These are phyloP conservation scores for Arachis stenosperma DNA, from an alignment of 306 rosid species.

Conservation along the genomic window DNA sequence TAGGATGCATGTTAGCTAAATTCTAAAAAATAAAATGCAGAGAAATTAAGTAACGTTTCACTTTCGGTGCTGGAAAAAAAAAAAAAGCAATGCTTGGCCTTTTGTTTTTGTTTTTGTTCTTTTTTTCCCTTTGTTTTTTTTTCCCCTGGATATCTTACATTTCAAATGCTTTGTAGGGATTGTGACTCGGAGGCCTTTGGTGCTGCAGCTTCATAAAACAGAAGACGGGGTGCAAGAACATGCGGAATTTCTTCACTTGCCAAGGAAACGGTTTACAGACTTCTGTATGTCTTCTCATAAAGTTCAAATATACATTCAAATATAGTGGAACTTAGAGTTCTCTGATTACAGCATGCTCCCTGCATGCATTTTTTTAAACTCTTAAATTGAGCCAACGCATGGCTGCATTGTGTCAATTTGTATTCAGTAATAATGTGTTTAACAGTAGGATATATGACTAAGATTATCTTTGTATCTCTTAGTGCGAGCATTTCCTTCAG, in stretches of 20 bases:
- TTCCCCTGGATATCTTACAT: neutral
- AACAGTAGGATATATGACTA: constrained; percentile 10
- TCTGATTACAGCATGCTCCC: constrained; percentile 15
- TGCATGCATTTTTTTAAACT: constrained; percentile 9
- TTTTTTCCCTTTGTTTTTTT: too few species aligned
- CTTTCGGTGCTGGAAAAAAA: neutral
- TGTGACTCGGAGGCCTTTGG: constrained; percentile 94
- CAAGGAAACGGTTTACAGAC: constrained; percentile 62
- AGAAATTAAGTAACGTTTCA: neutral
- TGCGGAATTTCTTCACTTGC: constrained; percentile 83
- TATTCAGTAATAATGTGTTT: neutral
- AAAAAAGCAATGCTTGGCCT: neutral
- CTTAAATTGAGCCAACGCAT: neutral
- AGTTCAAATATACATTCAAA: constrained; percentile 7
- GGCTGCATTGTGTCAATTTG: too few species aligned
- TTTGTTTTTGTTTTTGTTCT: constrained; percentile 7
- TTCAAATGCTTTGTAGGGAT: constrained; percentile 63
- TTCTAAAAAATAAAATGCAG: neutral
- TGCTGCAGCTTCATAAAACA: constrained; percentile 74
- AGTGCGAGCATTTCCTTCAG: constrained; percentile 15
- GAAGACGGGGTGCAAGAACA: constrained; percentile 64
- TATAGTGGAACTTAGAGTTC: constrained; percentile 29
- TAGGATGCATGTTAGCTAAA: too few species aligned
- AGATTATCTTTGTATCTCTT: constrained; percentile 10
- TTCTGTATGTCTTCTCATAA: constrained; percentile 60